A percentile compares a stretch with the other conserved stretches of the same genome.
phyloP scores from a whole-genome alignment of 306 rosid species.

The Cicer bijugum region DNA sequence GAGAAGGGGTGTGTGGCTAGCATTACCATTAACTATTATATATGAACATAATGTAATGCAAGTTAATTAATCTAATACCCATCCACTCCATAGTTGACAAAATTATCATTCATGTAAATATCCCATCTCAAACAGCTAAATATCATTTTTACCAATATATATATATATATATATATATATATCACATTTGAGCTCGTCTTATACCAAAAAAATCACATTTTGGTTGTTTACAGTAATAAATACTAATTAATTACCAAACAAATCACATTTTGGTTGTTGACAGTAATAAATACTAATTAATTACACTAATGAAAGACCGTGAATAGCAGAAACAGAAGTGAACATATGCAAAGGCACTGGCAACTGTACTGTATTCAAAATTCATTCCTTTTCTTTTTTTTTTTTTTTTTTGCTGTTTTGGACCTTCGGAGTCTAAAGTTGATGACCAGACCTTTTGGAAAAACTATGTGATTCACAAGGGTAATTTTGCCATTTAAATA shows the following conservation, averaged over 20 bases:
- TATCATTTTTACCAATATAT: background rate
- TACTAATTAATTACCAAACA: background rate
- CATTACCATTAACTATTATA: constrained; percentile 9
- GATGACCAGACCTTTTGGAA: no score
- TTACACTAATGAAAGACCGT: background rate
- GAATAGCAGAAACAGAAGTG: no score
- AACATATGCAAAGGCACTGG: background rate
- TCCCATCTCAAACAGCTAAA: constrained; percentile 7
- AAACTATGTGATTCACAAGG: no score
- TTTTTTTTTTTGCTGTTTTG: background rate
- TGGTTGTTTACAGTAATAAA: constrained; percentile 22
- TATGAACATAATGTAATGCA: constrained; percentile 26
- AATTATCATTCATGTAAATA: constrained; percentile 7
- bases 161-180: background rate
- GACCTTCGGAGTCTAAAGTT: no score
- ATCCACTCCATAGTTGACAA: constrained; percentile 5
- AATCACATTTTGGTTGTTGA: background rate
- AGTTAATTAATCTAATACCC: constrained; percentile 9
- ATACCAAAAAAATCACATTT: background rate
- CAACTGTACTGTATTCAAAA: background rate
- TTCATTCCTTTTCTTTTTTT: background rate
- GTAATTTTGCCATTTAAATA: no score
- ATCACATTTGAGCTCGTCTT: constrained; percentile 2
- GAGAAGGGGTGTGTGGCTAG: constrained; percentile 1
- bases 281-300: constrained; percentile 11